These are phyloP conservation scores for Halophytophthora polymorphica DNA, from an alignment of 352 stramenopile species.

Conservation along the genomic window DNA sequence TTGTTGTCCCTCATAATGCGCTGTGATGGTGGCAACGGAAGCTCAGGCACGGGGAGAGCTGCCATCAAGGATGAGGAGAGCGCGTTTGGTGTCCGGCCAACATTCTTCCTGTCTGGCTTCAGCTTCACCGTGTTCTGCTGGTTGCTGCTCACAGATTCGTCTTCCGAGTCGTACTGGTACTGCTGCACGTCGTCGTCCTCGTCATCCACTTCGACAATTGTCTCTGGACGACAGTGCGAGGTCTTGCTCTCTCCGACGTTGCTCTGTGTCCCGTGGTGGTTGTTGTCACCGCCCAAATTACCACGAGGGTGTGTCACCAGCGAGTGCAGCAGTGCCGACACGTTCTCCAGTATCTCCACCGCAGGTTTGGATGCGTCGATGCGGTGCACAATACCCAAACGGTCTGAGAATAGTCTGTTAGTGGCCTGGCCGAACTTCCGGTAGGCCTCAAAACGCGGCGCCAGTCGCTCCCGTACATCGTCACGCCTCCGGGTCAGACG, in stretches of 20 bases:
- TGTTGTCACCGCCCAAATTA: conserved; percentile 14
- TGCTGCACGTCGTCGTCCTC: conserved; percentile 31
- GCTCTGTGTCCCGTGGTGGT: conserved; percentile 11
- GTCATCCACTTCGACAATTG: conserved; percentile 51
- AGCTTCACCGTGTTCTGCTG: not conserved
- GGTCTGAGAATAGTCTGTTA: conserved; percentile 37
- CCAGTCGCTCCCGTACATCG: conserved; percentile 51
- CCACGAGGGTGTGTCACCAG: conserved; percentile 17
- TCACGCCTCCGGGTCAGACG: conserved; percentile 59
- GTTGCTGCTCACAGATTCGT: conserved; percentile 14
- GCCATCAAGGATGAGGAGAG: conserved; percentile 22
- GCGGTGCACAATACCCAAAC: conserved; percentile 27
- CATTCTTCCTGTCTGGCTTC: conserved; percentile 2
- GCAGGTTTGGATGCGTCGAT: conserved; percentile 38
- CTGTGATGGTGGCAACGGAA: not conserved
- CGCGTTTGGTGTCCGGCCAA: not conserved
- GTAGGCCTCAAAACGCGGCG: conserved; percentile 66
- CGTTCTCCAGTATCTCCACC: conserved; percentile 34
- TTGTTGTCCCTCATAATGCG: conserved; percentile 1
- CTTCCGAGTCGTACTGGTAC: conserved; percentile 39
- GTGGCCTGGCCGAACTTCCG: conserved; percentile 51
- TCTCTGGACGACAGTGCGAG: conserved; percentile 28
- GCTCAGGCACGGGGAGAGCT: conserved; percentile 13
- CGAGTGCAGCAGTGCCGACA: conserved; percentile 37
- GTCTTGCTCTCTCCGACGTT: conserved; percentile 13